Base-by-base conservation (phyloP, 2,329 filamentous ascomycete species). In the Madurella mycetomatis region DNA sequence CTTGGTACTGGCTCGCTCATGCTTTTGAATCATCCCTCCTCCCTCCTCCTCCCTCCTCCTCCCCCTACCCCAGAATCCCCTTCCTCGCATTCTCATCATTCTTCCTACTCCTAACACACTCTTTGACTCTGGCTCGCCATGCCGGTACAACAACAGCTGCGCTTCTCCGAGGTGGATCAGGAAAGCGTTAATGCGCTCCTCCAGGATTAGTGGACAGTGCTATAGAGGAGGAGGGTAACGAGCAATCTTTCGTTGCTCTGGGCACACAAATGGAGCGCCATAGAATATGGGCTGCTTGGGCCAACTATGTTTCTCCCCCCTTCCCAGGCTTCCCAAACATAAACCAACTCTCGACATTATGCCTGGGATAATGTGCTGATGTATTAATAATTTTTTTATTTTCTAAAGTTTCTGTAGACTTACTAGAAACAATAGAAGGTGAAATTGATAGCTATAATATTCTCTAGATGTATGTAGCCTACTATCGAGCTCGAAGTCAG, bases 101-200 rank as follows among this genome's bases (percentile, higher is more conserved):
- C 32, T 54, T 49, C 51, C 41, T 53, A 25, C 51, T 49, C 46
- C 51, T 45, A 44, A 54, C 41, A 25, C 17, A 49, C 50, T 53
- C 12, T 44, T 49, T n/a, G 13, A 12, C 46, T 49, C 16, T n/a
- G 13, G 12, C 46, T 49, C 16, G 34, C 34, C 11, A 54, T 49
- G 17, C 49, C 41, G 41, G 46, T 46, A 54, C 32, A 49, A 49
- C 34, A 15, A n/a, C n/a, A n/a, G n/a, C n/a, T n/a, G n/a, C n/a
- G n/a, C 43, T 45, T 45, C 43, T 45, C 43, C 5, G 19, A 18
- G 17, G 43, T 19, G n/a, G 43, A 45, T 18, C 9, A 45, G 17
- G 43, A 45, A 31, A 45, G 43, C 43, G n/a, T 45, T 12, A 45
- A 45, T 45, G 19, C 16, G 43, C 43, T 45, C 43, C 43, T 45